phyloP scores from a whole-genome alignment of 139 green algal genomes.

The Tetraselmis chui region DNA sequence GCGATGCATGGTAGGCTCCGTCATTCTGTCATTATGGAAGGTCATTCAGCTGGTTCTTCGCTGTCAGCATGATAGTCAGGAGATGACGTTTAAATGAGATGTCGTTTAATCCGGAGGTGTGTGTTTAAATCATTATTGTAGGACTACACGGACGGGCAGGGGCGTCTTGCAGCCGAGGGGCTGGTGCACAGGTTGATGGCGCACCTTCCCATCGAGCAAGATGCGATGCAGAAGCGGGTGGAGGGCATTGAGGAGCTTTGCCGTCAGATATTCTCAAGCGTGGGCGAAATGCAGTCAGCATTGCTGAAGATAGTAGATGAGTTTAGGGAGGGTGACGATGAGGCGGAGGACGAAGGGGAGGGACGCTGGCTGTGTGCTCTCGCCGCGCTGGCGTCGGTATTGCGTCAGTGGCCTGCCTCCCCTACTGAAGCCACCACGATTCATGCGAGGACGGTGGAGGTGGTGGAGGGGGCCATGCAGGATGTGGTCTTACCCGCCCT shows the following conservation, averaged over 20 bases:
- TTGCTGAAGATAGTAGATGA: conserved; percentile 11
- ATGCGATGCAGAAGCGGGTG: conserved; percentile 5
- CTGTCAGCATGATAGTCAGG: too few species aligned
- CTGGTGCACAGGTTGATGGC: conserved; percentile 29
- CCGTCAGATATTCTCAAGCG: conserved; percentile 24
- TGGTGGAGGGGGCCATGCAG: background rate
- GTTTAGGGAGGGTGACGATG: background rate
- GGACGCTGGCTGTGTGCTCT: background rate
- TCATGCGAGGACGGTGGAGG: background rate
- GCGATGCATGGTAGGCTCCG: conserved; percentile 24
- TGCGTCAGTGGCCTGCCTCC: background rate
- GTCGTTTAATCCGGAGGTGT: too few species aligned
- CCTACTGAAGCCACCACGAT: background rate
- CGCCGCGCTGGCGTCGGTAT: background rate
- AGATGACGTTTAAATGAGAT: too few species aligned
- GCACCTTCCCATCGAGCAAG: background rate
- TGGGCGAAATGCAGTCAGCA: conserved; percentile 29
- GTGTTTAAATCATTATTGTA: too few species aligned
- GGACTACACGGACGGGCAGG: conserved; percentile 40
- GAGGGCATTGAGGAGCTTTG: conserved; percentile 23
- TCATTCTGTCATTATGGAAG: background rate
- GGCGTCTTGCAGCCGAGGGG: conserved; percentile 13
- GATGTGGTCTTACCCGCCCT: too few species aligned
- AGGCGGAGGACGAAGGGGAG: background rate
- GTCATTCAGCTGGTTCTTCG: background rate